Evolutionary conservation across 2,329 filamentous ascomycete species (phyloP), one percentile per base, ranked within the genome.

Genomic region (Polytolypa hystricis): DNA sequence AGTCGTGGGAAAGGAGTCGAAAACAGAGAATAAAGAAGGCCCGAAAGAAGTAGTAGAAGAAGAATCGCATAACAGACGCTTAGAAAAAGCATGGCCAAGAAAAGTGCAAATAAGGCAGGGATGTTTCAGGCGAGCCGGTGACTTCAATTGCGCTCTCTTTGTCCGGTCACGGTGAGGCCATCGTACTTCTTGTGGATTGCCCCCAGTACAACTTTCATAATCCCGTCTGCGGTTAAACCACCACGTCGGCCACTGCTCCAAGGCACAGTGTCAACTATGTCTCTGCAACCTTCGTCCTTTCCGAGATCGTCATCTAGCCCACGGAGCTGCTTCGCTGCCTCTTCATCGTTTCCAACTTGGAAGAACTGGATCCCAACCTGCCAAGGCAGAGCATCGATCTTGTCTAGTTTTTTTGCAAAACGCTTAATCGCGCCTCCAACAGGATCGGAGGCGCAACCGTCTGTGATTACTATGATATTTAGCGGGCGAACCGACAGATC

Each of bases 291-390:
- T 17, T 67, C 63, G n/a, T 73, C 51, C 28, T 71, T 66, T 2
- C 60, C 64, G 23, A 91, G 61, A 3, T 72, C 71, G 55, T 95
- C 83, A 53, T 96, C 89, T 5, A 96, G 67, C 31, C 78, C 69
- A 47, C 72, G 64, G 26, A 96, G 66, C 38, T 80, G 76, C 46
- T 68, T 60, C 1, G 69, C 67, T 0, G 87, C 89, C 0, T 59
- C 64, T 1, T 62, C 53, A 47, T 93, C 84, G 33, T 73, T 70
- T 39, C 91, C 89, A 30, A 96, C 82, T 61, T 95, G 89, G 67
- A 96, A 93, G 65, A 96, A 96, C 57, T 96, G 89, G 39, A 96
- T 76, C 21, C 89, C 89, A 6, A 95, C 67, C 63, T 96, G 91
- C 67, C 82, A 82, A 1, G 78, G 70, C 3, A 80, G 76, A 0